Base-by-base conservation (phyloP, 2,329 filamentous ascomycete species). In the Cercospora zeina region DNA sequence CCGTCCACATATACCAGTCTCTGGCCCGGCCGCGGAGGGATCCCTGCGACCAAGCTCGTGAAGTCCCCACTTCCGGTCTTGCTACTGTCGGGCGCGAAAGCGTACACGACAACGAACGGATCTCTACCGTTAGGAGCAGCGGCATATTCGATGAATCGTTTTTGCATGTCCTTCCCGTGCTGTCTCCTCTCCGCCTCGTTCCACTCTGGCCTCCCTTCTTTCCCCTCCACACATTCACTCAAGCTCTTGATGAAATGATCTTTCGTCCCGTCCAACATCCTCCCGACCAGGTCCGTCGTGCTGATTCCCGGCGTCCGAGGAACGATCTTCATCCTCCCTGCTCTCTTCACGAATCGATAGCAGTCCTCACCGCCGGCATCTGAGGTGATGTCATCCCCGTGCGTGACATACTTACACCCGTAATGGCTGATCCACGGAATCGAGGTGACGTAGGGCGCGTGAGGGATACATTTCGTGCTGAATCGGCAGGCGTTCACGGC, bases 321-420 rank as follows among this genome's bases (percentile, higher is more conserved):
- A 50, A 99, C 95, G 16, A 99, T 91, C 78, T 96, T 93, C 85
- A 99, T 99, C 47, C 95, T 86, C 11, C 89, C 89, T 1, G 93
- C 95, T 42, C 90, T 88, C 79, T 99, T 99, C 72, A 99, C 95
- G 73, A 93, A 97, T 64, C 95, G 90, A 79, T 99, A 99, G 80
- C 93, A 97, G 79, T 99, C 95, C 75, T 96, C 89, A 45, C 95
- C 95, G 68, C 87, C 87, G 74, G 89, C 90, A 77, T 99, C 95
- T 0, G 92, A 96, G 2, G 95, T 97, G 73, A 97, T 96, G 77
- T 97, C 93, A 76, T 97, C 95, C 64, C 93, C 93, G 77, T 97
- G 93, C 1, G 96, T 93, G 45, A 97, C 95, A 76, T 93, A 97
- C 73, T 89, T 86, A 82, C 95, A 97, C 66, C 95, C 93, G 75